These are phyloP conservation scores for Starmerella ratchasimensis DNA, from an alignment of 805 yeast genomes.

Conservation along the genomic window DNA sequence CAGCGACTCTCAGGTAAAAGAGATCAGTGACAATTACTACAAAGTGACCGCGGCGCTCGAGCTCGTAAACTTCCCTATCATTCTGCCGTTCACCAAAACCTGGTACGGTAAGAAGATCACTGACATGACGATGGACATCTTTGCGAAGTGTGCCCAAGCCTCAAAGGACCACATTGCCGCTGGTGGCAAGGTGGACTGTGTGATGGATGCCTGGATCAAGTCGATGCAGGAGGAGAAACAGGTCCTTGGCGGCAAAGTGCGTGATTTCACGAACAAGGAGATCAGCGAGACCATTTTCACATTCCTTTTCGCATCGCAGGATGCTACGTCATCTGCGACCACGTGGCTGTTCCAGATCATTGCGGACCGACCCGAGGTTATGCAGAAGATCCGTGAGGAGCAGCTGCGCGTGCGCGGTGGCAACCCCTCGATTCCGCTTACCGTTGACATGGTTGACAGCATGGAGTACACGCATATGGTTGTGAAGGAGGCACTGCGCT, in stretches of 20 bases:
- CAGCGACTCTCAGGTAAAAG: conserved; percentile 76
- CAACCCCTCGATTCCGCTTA: conserved; percentile 49
- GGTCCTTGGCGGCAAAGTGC: conserved; percentile 29
- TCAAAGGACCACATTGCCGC: conserved; percentile 67
- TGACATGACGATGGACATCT: conserved; percentile 84
- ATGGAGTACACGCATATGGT: conserved; percentile 86
- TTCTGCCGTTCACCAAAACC: conserved; percentile 88
- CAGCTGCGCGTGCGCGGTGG: conserved; percentile 71
- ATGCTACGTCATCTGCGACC: conserved; percentile 91
- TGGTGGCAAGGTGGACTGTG: conserved; percentile 72
- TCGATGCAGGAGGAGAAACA: conserved; percentile 60
- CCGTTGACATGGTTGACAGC: conserved; percentile 60
- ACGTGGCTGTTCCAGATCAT: conserved; percentile 97
- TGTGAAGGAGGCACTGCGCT: conserved; percentile 82
- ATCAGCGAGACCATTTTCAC: conserved; percentile 95
- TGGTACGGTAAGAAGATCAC: conserved; percentile 96
- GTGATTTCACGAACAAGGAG: conserved; percentile 80
- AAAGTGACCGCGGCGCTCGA: conserved; percentile 90
- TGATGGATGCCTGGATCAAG: conserved; percentile 89
- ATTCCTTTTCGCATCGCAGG: conserved; percentile 93
- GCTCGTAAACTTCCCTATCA: conserved; percentile 93
- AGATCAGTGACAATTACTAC: conserved; percentile 84
- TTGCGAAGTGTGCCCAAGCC: conserved; percentile 75
- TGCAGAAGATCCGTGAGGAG: conserved; percentile 76
- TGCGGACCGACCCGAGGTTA: conserved; percentile 89